phyloP scores from a whole-genome alignment of 768 basidiomycete genomes.

The Lactarius sp. region DNA sequence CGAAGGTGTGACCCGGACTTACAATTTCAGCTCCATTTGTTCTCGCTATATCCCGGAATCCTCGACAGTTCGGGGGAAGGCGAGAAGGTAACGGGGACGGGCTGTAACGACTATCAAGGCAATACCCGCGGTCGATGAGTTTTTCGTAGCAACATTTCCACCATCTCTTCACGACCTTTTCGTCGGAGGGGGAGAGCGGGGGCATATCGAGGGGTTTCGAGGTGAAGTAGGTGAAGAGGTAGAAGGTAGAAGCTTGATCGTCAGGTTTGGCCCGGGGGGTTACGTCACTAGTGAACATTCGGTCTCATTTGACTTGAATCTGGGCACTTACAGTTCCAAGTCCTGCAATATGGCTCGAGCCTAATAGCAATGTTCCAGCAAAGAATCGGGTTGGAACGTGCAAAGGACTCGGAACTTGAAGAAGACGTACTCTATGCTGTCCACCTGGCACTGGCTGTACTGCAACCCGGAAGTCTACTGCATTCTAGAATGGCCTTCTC shows the following conservation, averaged over 20 bases:
- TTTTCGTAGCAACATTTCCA: neutral
- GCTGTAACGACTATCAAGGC: neutral
- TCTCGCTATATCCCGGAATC: neutral
- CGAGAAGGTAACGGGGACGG: neutral
- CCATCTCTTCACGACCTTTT: constrained; percentile 2
- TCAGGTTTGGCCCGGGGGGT: neutral
- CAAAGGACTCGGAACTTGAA: no score
- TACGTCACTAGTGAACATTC: no score
- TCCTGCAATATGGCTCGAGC: neutral
- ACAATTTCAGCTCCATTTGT: neutral
- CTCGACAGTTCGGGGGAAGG: neutral
- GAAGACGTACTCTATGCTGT: no score
- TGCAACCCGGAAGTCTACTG: no score
- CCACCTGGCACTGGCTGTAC: no score
- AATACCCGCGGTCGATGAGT: neutral
- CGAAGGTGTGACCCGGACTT: neutral
- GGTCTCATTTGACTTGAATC: no score
- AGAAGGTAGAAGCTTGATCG: neutral
- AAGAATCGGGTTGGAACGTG: no score
- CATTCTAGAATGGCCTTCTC: no score
- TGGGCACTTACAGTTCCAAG: no score
- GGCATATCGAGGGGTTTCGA: neutral
- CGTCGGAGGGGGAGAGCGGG: neutral
- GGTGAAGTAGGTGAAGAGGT: neutral
- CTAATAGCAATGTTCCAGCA: no score